Conservation (phyloP, 495 filamentous ascomycete species). For the Podospora bellae-mahoneyi region DNA sequence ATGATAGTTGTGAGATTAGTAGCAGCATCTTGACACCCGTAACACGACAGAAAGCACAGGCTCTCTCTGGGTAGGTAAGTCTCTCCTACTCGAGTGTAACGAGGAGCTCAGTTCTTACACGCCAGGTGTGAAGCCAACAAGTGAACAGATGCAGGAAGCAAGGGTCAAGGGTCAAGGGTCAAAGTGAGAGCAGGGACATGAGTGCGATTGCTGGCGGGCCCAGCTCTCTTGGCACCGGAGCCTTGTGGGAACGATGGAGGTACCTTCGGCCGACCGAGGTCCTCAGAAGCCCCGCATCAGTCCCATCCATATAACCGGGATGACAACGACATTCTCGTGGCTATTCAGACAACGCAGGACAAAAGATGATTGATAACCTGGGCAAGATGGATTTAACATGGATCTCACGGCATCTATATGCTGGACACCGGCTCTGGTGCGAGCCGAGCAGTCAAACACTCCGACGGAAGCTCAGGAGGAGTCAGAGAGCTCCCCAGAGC, state of each 20-base stretch:
- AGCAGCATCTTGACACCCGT: not conserved
- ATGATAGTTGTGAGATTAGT: not conserved
- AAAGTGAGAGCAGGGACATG: slow-evolving; percentile 11
- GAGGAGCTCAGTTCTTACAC: not conserved
- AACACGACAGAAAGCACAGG: not conserved
- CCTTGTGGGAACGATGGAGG: slow-evolving; percentile 19
- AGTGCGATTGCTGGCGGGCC: slow-evolving; percentile 23
- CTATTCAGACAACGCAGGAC: too few relatives aligned
- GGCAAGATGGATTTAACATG: not conserved
- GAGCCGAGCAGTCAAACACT: not conserved
- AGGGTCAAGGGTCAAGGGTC: slow-evolving; percentile 1
- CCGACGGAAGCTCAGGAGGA: not conserved
- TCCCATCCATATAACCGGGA: not conserved
- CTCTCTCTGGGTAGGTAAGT: not conserved
- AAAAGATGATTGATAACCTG: too few relatives aligned
- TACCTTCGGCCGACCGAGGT: not conserved
- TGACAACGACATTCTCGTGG: not conserved
- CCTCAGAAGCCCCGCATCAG: not conserved
- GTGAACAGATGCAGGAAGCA: slow-evolving; percentile 2
- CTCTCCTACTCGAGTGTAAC: not conserved
- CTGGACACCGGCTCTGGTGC: not conserved
- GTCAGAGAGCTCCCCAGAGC: not conserved
- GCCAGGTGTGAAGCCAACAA: not conserved
- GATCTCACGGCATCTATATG: not conserved
- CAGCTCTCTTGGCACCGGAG: slow-evolving; percentile 13